These are phyloP conservation scores for Kwoniella sp. DNA, from an alignment of 768 basidiomycete genomes.

Conservation along the genomic window DNA sequence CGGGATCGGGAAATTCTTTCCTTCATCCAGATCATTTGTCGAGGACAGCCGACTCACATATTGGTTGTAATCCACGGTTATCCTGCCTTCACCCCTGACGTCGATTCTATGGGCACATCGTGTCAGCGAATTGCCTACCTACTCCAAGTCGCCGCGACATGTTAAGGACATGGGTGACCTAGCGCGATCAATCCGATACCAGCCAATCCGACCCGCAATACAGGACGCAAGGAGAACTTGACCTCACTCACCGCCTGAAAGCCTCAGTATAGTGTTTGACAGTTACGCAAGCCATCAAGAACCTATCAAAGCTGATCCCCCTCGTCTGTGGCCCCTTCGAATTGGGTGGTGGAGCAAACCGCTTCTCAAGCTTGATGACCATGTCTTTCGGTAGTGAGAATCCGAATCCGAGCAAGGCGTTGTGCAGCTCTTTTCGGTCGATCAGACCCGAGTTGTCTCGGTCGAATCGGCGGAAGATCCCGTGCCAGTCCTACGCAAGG, in stretches of 20 bases:
- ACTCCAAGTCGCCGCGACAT: no score
- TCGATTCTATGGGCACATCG: conserved; percentile 34
- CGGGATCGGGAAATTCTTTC: neutral
- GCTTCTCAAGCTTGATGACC: conserved; percentile 54
- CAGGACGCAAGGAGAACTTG: neutral
- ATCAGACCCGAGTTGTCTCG: conserved; percentile 54
- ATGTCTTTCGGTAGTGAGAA: conserved; percentile 53
- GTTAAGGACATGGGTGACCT: neutral
- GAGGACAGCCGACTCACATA: conserved; percentile 46
- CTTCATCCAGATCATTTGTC: neutral
- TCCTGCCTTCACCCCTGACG: conserved; percentile 37
- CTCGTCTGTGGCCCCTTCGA: conserved; percentile 16
- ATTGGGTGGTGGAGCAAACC: conserved; percentile 50
- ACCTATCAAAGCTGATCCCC: conserved; percentile 55
- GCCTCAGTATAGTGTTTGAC: conserved; percentile 56
- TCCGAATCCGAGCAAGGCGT: conserved; percentile 53
- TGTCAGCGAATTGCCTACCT: neutral
- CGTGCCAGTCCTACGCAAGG: conserved; percentile 55
- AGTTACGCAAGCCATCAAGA: conserved; percentile 57
- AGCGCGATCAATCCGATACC: neutral
- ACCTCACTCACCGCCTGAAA: conserved; percentile 47
- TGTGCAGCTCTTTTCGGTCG: conserved; percentile 54
- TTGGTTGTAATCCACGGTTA: conserved; percentile 54
- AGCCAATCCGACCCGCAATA: no score
- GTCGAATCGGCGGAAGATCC: conserved; percentile 56